Evolutionary conservation across 2,329 filamentous ascomycete genomes (phyloP).

Genomic region (Penicillium digitatum): DNA sequence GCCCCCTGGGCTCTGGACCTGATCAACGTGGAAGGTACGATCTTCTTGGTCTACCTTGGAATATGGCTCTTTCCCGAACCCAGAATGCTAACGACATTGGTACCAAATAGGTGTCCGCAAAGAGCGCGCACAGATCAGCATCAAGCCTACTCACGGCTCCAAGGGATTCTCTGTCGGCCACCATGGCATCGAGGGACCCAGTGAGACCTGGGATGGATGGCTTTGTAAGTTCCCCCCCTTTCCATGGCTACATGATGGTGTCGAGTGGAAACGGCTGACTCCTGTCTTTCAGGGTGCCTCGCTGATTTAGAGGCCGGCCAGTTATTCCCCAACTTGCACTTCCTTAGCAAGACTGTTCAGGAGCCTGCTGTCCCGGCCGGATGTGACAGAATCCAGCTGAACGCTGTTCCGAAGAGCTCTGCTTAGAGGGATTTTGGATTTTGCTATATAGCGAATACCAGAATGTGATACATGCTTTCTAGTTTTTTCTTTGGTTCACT

Average conservation of each 20-base stretch:
- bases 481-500: neutral
- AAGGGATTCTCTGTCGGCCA: conserved; percentile 11
- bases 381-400: conserved; percentile 12
- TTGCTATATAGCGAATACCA: neutral
- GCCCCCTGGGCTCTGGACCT: conserved; percentile 14
- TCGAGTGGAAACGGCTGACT: neutral
- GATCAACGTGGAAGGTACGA: conserved; percentile 7
- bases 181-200: conserved; percentile 1
- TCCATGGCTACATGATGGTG: neutral
- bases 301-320: conserved; percentile 3
- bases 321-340: conserved; percentile 10
- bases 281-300: conserved; percentile 1
- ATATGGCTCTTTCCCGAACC: neutral
- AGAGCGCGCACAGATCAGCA: conserved; percentile 16
- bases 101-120: conserved; percentile 3
- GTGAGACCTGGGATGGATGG: conserved; percentile 15
- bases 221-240: conserved; percentile 32
- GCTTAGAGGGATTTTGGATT: neutral
- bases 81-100: neutral
- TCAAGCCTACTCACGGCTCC: conserved; percentile 12
- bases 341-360: conserved; percentile 4
- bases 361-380: conserved; percentile 4
- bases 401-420: neutral
- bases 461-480: neutral
- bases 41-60: neutral